These are phyloP conservation scores for Mycena citricolor DNA, from an alignment of 1,284 basidiomycete genomes.

Conservation along the genomic window DNA sequence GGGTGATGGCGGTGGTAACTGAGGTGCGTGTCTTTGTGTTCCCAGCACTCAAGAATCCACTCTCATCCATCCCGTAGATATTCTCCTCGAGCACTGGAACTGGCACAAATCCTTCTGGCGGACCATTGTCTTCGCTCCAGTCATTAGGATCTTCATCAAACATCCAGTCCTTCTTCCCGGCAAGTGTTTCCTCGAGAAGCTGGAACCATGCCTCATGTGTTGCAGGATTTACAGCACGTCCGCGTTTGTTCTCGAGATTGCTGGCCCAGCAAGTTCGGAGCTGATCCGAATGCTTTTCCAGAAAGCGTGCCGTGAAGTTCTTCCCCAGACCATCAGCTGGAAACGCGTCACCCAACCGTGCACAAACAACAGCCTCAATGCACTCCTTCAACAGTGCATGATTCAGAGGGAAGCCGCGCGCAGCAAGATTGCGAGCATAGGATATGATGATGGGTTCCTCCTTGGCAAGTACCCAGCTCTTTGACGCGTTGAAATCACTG, in stretches of 20 bases:
- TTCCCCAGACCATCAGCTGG: constrained; percentile 34
- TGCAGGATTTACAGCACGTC: constrained; percentile 35
- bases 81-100: constrained; percentile 22
- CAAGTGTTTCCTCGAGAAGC: constrained; percentile 24
- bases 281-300: constrained; percentile 31
- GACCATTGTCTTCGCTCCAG: constrained; percentile 14
- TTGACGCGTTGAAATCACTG: too few relatives aligned
- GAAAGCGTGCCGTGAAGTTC: constrained; percentile 38
- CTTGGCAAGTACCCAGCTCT: constrained; percentile 26
- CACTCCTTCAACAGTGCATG: constrained; percentile 31
- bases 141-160: constrained; percentile 3
- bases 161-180: constrained; percentile 1
- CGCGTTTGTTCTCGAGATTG: constrained; percentile 33
- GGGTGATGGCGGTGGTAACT: too few relatives aligned
- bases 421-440: constrained; percentile 27
- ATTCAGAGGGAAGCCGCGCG: constrained; percentile 37
- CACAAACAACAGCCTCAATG: constrained; percentile 32
- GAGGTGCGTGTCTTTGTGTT: too few relatives aligned
- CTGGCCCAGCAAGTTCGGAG: constrained; percentile 30
- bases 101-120: constrained; percentile 2
- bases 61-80: constrained; percentile 37
- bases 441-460: constrained; percentile 30
- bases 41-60: constrained; percentile 29
- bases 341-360: constrained; percentile 30
- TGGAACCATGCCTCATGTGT: constrained; percentile 34